Conservation (phyloP, 768 basidiomycete genomes). For the Leccinum obscurum region DNA sequence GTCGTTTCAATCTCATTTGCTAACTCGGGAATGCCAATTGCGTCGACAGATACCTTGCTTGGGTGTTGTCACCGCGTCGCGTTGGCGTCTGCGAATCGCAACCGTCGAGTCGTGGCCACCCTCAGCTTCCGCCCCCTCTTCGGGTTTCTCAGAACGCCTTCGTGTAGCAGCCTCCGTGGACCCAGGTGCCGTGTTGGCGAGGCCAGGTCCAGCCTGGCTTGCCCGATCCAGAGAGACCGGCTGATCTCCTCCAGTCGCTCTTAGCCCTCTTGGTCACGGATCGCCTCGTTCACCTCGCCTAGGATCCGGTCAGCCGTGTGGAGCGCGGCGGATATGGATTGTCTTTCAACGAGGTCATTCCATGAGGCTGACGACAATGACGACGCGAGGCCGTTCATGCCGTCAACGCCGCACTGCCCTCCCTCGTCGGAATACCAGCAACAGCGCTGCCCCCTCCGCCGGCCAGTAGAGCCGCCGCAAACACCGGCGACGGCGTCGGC, state of each 20-base stretch:
- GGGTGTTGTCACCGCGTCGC: too few relatives aligned
- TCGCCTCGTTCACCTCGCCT: conserved; percentile 81
- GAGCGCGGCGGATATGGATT: conserved; percentile 53
- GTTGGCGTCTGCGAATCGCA: too few relatives aligned
- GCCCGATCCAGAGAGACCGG: conserved; percentile 82
- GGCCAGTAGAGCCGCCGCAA: not conserved
- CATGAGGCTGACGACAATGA: conserved; percentile 1
- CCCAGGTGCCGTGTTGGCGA: conserved; percentile 56
- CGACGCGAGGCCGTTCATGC: not conserved
- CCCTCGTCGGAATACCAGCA: conserved; percentile 33
- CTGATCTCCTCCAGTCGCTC: conserved; percentile 75
- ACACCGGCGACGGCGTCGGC: conserved; percentile 22
- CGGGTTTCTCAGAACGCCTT: too few relatives aligned
- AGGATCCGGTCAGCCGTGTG: conserved; percentile 71
- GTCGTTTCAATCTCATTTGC: too few relatives aligned
- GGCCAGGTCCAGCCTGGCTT: conserved; percentile 84
- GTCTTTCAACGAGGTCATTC: conserved; percentile 48
- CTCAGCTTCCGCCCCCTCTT: too few relatives aligned
- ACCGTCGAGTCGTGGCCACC: too few relatives aligned
- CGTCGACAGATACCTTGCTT: too few relatives aligned
- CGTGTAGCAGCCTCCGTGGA: too few relatives aligned
- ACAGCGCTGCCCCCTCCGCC: conserved; percentile 2
- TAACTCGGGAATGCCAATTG: too few relatives aligned
- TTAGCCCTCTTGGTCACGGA: conserved; percentile 78
- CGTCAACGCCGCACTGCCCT: conserved; percentile 59